A percentile compares a stretch with the other conserved stretches of the same genome.
phyloP scores from a whole-genome alignment of 495 filamentous ascomycete species.

The Saxispiralis lemnorum region DNA sequence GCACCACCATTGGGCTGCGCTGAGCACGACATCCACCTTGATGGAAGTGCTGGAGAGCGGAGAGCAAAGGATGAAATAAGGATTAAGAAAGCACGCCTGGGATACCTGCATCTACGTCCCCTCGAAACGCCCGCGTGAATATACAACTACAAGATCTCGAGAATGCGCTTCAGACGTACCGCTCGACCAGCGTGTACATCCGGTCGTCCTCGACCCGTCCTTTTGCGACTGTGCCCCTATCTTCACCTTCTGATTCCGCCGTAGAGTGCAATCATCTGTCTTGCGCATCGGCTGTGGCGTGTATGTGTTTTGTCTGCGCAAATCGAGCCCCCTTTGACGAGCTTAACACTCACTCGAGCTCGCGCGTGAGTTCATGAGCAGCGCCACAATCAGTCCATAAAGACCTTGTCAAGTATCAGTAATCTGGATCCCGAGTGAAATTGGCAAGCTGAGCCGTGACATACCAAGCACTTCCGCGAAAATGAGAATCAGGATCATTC shows the following conservation, averaged over 20 bases:
- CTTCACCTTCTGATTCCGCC: neutral
- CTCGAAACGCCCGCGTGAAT: slow-evolving; percentile 10
- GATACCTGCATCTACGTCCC: slow-evolving; percentile 4
- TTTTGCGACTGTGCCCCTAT: neutral
- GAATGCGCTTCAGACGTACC: neutral
- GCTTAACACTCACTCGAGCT: slow-evolving; percentile 11
- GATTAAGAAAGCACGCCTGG: neutral
- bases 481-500: slow-evolving; percentile 8
- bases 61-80: too few species aligned
- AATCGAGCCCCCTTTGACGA: neutral
- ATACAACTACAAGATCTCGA: slow-evolving; percentile 14
- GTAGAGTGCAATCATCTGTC: neutral
- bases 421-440: too few species aligned
- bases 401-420: slow-evolving; percentile 41
- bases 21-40: too few species aligned
- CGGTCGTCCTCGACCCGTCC: neutral
- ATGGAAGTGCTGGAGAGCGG: too few species aligned
- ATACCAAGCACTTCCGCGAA: slow-evolving; percentile 72
- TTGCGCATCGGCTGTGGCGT: neutral
- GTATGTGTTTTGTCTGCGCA: slow-evolving; percentile 3
- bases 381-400: slow-evolving; percentile 93
- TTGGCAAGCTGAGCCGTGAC: slow-evolving; percentile 16
- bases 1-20: too few species aligned
- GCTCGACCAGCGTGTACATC: neutral
- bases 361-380: slow-evolving; percentile 79